Conservation (phyloP, 257 asterid species). For the Orobanche coerulescens region DNA sequence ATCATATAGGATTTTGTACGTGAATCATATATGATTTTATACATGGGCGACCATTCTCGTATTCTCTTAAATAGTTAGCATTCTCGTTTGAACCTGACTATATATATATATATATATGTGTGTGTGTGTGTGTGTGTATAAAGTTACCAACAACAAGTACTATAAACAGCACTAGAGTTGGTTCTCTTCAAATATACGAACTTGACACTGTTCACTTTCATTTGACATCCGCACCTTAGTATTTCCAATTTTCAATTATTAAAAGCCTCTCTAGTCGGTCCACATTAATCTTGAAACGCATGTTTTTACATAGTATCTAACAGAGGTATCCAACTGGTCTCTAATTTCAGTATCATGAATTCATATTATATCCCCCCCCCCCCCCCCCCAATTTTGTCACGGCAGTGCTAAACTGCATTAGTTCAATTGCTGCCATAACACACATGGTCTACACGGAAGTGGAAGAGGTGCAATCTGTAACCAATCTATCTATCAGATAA, state of each 20-base stretch:
- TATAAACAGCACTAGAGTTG: not conserved
- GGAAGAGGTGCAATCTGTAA: not conserved
- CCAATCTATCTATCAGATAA: not conserved
- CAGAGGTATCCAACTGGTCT: too few relatives aligned
- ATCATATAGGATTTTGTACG: too few relatives aligned
- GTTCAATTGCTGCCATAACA: not conserved
- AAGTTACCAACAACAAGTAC: not conserved
- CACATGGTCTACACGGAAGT: not conserved
- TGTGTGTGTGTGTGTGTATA: too few relatives aligned
- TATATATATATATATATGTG: too few relatives aligned
- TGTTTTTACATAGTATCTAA: too few relatives aligned
- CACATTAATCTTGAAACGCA: not conserved
- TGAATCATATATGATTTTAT: too few relatives aligned
- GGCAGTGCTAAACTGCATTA: not conserved
- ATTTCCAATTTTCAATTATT: not conserved
- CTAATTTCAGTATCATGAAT: not conserved
- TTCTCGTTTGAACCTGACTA: too few relatives aligned
- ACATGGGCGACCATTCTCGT: too few relatives aligned
- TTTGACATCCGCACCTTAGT: conserved; percentile 7
- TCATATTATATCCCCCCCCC: too few relatives aligned
- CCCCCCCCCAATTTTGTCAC: not conserved
- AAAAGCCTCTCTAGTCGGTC: not conserved
- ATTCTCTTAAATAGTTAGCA: too few relatives aligned
- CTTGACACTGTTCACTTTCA: conserved; percentile 6
- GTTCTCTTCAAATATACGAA: conserved; percentile 2